Evolutionary conservation across 73 alveolate genomes (phyloP).

Genomic region (Paramecium caudatum): DNA sequence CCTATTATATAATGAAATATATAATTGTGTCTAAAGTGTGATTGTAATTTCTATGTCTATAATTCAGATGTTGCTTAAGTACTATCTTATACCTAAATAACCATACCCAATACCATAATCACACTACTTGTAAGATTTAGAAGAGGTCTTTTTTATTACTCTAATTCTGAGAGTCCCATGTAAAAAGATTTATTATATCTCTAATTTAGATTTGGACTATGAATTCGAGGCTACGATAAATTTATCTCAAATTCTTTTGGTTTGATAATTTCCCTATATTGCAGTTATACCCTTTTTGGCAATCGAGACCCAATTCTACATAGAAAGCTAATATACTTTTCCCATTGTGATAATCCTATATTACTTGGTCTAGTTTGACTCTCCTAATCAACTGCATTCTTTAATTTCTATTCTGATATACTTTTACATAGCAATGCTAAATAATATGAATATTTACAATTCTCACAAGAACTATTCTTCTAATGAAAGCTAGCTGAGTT

Average conservation of each 20-base stretch:
- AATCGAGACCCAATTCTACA: conserved; percentile 12
- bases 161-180: background rate
- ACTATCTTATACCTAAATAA: background rate
- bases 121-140: conserved; percentile 45
- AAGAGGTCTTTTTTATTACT: conserved; percentile 47
- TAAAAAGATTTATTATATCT: conserved; percentile 24
- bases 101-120: background rate
- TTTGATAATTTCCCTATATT: conserved; percentile 34
- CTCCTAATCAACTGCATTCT: conserved; percentile 15
- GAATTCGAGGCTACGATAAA: conserved; percentile 58
- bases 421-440: background rate
- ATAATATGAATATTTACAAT: background rate
- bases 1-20: conserved; percentile 78
- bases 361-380: conserved; percentile 15
- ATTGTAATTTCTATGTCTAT: background rate
- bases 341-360: conserved; percentile 50
- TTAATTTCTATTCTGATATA: conserved; percentile 14
- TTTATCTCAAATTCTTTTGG: conserved; percentile 50
- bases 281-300: conserved; percentile 47
- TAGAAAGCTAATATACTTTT: conserved; percentile 34
- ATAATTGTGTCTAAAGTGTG: conserved; percentile 5
- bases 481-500: too few relatives aligned
- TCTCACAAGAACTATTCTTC: too few relatives aligned
- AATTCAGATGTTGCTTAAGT: conserved; percentile 12
- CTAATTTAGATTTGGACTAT: conserved; percentile 14